Conservation (phyloP, 352 stramenopile species). For the Phytophthora fragariae region DNA sequence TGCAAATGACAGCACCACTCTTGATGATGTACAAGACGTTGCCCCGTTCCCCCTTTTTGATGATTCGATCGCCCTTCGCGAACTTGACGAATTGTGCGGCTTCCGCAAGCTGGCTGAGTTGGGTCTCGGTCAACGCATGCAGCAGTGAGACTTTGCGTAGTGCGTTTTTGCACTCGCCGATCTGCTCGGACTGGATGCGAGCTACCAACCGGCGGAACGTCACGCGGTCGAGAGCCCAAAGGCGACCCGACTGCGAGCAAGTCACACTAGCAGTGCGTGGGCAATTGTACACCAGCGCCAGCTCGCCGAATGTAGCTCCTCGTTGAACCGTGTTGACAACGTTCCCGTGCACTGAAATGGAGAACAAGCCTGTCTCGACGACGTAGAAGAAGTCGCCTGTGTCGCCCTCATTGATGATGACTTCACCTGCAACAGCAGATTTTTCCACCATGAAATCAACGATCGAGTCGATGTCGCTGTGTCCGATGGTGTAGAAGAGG, state of each 20-base stretch:
- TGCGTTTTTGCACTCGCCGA: constrained; percentile 71
- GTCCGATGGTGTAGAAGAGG: constrained; percentile 70
- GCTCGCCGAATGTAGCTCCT: constrained; percentile 94
- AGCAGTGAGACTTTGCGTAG: constrained; percentile 67
- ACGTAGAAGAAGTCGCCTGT: constrained; percentile 86
- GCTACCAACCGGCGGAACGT: constrained; percentile 90
- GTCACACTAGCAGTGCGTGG: constrained; percentile 92
- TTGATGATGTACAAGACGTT: constrained; percentile 92
- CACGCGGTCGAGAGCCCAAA: constrained; percentile 89
- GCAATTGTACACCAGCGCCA: constrained; percentile 96
- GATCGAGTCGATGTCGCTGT: constrained; percentile 59
- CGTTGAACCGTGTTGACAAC: constrained; percentile 76
- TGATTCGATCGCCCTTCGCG: constrained; percentile 74
- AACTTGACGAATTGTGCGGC: constrained; percentile 78
- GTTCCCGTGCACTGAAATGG: constrained; percentile 86
- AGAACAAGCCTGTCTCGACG: constrained; percentile 84
- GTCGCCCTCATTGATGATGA: constrained; percentile 73
- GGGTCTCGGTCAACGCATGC: constrained; percentile 61
- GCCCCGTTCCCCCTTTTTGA: constrained; percentile 82
- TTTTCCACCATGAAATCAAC: constrained; percentile 66
- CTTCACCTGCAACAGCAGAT: constrained; percentile 39
- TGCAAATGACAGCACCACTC: constrained; percentile 64
- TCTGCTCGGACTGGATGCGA: constrained; percentile 71
- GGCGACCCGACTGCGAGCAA: constrained; percentile 49
- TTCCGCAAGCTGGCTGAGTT: constrained; percentile 67